Evolutionary conservation across 805 yeast genomes (phyloP).

Genomic region (Yarrowia sp.): DNA sequence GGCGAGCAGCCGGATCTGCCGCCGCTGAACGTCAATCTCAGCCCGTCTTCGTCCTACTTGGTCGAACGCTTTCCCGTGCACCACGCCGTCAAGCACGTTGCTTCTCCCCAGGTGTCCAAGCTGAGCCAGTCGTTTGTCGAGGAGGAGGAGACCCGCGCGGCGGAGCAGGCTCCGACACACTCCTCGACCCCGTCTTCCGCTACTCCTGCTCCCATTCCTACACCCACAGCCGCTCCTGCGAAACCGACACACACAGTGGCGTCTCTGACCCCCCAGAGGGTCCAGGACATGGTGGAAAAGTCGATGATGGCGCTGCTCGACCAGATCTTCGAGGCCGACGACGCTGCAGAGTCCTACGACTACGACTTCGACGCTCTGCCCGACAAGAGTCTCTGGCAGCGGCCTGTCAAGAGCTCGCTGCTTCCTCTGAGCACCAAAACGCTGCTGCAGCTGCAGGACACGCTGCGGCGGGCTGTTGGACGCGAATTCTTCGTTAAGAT

Average conservation of each 20-base stretch:
- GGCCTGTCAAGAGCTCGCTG: neutral
- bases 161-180: neutral
- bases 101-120: neutral
- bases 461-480: neutral
- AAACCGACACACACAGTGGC: constrained; percentile 8
- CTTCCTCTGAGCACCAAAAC: neutral
- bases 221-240: neutral
- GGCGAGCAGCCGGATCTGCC: neutral
- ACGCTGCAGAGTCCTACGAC: neutral
- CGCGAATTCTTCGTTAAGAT: neutral
- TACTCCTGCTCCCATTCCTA: neutral
- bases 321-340: neutral
- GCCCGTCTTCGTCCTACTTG: neutral
- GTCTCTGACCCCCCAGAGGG: neutral
- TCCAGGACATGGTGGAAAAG: constrained; percentile 11
- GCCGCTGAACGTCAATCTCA: neutral
- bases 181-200: too few relatives aligned
- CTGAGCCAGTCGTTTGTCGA: neutral
- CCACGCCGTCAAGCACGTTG: neutral
- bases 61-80: neutral
- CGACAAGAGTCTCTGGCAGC: neutral
- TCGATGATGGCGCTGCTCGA: neutral
- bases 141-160: neutral
- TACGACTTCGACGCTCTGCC: constrained; percentile 13
- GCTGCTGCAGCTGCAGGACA: neutral